A percentile compares a stretch with the other conserved stretches of the same genome.
Evolutionary conservation across 2,329 filamentous ascomycete species (phyloP).

Genomic region (Stachybotrys echinatus): DNA sequence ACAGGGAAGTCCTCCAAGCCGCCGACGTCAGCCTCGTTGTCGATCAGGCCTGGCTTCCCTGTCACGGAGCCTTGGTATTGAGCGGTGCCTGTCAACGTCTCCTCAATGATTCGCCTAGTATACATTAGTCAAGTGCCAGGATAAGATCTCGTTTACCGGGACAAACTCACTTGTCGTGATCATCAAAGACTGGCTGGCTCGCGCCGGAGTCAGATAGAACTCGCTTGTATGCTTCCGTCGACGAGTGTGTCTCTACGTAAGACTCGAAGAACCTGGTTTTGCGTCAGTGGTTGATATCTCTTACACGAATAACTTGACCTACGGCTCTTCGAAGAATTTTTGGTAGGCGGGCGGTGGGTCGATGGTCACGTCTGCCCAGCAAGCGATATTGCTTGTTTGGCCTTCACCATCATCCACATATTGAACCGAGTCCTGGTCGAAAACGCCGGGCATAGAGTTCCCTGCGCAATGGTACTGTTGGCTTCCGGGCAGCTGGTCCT

Average conservation of each 20-base stretch:
- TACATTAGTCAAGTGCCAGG: background rate
- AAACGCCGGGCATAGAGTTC: constrained; percentile 23
- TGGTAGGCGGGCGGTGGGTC: constrained; percentile 19
- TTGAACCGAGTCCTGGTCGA: constrained; percentile 19
- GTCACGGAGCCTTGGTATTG: constrained; percentile 23
- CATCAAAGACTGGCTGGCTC: constrained; percentile 21
- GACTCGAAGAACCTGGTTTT: constrained; percentile 19
- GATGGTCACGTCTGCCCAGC: constrained; percentile 22
- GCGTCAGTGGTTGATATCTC: background rate
- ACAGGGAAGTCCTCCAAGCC: constrained; percentile 25
- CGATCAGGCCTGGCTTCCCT: constrained; percentile 24
- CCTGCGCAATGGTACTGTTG: constrained; percentile 27
- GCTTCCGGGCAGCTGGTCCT: constrained; percentile 22
- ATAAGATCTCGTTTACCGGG: background rate
- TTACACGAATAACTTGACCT: background rate
- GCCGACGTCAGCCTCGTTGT: constrained; percentile 23
- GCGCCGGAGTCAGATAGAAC: constrained; percentile 25
- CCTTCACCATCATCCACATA: constrained; percentile 18
- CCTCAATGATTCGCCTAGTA: constrained; percentile 20
- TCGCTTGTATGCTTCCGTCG: constrained; percentile 26
- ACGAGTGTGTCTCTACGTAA: constrained; percentile 19
- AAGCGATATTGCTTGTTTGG: constrained; percentile 16
- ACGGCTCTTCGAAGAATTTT: constrained; percentile 18
- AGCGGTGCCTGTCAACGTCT: constrained; percentile 20
- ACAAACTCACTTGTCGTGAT: constrained; percentile 17